These are phyloP conservation scores for Coccomyxa sp. DNA, from an alignment of 139 green algal genomes.

Conservation along the genomic window DNA sequence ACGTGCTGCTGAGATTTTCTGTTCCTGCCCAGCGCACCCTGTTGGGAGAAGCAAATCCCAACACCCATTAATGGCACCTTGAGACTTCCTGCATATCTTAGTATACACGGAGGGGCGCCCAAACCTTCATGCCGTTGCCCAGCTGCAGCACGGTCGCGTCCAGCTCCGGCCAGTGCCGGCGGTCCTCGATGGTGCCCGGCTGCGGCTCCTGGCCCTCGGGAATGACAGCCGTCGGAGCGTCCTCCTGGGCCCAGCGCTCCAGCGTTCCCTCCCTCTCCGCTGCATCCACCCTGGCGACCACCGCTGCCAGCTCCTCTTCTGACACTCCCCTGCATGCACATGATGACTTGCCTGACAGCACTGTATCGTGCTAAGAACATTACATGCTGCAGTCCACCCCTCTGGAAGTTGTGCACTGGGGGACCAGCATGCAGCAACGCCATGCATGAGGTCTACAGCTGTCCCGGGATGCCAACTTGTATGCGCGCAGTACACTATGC, in stretches of 20 bases:
- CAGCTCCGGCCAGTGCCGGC: constrained; percentile 25
- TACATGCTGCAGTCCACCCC: background rate
- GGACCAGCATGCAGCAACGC: background rate
- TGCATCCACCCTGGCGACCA: constrained; percentile 48
- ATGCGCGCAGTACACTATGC: background rate
- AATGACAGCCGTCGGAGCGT: constrained; percentile 13
- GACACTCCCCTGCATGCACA: constrained; percentile 10
- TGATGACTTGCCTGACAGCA: background rate
- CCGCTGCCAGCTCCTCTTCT: constrained; percentile 21
- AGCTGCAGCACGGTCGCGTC: constrained; percentile 61
- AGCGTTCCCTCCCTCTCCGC: constrained; percentile 42
- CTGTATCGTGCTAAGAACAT: background rate
- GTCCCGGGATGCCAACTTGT: background rate
- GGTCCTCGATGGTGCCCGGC: constrained; percentile 11
- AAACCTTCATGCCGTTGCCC: constrained; percentile 77
- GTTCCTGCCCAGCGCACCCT: background rate
- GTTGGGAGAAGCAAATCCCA: background rate
- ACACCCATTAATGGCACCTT: background rate
- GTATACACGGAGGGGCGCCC: background rate
- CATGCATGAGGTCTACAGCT: background rate
- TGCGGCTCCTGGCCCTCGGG: constrained; percentile 9
- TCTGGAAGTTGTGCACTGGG: background rate
- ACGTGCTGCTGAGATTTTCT: background rate
- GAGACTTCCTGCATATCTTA: background rate
- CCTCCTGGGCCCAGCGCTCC: constrained; percentile 33